These are phyloP conservation scores for Auricularia auricula-judae DNA, from an alignment of 768 basidiomycete species.

Conservation along the genomic window DNA sequence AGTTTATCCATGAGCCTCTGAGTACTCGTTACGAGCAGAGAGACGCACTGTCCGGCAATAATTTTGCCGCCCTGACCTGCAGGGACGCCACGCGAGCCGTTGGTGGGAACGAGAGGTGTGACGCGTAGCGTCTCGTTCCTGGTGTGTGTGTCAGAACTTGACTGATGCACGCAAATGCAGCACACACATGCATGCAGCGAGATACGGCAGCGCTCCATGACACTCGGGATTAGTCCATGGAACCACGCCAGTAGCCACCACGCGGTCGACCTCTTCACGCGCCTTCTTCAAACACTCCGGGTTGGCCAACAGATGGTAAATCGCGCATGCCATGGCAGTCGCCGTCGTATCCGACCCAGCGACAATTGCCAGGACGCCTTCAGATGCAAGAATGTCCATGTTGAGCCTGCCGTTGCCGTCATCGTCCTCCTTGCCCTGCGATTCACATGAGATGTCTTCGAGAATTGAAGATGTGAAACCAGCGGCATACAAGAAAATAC, in stretches of 20 bases:
- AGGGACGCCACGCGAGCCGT: conserved; percentile 31
- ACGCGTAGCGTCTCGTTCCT: conserved; percentile 43
- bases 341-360: conserved; percentile 14
- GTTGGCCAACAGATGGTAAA: conserved; percentile 6
- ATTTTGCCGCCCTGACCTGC: conserved; percentile 25
- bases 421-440: background rate
- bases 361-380: background rate
- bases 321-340: conserved; percentile 19
- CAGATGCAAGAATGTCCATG: background rate
- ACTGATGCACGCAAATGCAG: background rate
- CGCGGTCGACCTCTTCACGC: conserved; percentile 6
- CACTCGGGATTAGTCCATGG: background rate
- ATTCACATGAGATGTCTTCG: background rate
- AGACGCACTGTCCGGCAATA: conserved; percentile 30
- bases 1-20: too few species aligned
- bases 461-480: background rate
- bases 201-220: background rate
- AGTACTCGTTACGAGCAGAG: background rate
- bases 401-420: background rate
- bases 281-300: conserved; percentile 5
- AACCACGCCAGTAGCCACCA: background rate
- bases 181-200: conserved; percentile 3
- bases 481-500: background rate
- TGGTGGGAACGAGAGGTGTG: conserved; percentile 37
- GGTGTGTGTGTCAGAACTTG: background rate